phyloP scores from a whole-genome alignment of 2,329 filamentous ascomycete species.

The Botryotinia calthae region DNA sequence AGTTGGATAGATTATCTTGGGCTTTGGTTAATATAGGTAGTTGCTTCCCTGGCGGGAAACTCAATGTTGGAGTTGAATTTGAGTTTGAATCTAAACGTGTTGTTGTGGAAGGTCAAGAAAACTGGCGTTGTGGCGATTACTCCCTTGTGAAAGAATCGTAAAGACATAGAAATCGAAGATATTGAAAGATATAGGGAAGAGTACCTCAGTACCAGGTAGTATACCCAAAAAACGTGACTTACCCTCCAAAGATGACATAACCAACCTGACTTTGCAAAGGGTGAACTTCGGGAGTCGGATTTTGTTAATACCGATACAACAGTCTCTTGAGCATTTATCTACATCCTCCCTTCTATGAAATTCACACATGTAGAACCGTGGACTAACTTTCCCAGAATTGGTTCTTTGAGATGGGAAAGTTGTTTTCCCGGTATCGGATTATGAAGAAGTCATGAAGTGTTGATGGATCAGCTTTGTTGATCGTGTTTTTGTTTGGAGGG shows the following conservation, averaged over 20 bases:
- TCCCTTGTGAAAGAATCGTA: accelerated
- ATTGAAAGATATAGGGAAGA: background rate
- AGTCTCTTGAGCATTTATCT: background rate
- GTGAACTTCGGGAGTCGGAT: background rate
- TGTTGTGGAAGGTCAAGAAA: background rate
- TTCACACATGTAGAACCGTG: background rate
- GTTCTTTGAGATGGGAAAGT: background rate
- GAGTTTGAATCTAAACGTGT: background rate
- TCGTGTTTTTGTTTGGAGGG: background rate
- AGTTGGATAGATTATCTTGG: too few species aligned
- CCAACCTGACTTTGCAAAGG: background rate
- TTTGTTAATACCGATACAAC: background rate
- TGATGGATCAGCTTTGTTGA: background rate
- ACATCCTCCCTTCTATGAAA: background rate
- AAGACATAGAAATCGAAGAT: background rate
- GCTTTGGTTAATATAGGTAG: background rate
- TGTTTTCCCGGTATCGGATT: background rate
- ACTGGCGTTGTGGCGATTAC: background rate
- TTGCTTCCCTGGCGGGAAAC: accelerated
- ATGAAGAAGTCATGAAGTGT: background rate
- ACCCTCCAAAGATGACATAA: background rate
- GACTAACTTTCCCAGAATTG: background rate
- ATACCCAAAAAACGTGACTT: background rate
- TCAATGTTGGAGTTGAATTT: background rate
- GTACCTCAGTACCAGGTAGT: too few species aligned